phyloP scores from a whole-genome alignment of 257 asterid species.

The Solanum rostratum region DNA sequence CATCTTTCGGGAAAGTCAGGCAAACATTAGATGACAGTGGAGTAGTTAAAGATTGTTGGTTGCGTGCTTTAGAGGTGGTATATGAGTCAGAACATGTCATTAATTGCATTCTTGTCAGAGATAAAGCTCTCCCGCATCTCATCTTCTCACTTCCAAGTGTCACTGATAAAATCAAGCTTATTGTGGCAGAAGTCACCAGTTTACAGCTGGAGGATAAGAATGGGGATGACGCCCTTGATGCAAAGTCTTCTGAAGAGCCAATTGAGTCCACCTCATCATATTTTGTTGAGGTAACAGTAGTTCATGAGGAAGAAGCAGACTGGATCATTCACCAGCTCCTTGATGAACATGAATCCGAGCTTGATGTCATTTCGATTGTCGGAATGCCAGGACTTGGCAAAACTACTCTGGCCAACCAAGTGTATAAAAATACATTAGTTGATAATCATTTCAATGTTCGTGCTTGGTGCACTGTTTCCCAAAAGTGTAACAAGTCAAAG shows the following conservation, averaged over 20 bases:
- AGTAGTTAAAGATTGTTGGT: no score
- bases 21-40: no score
- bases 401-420: background rate
- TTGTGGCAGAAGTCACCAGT: background rate
- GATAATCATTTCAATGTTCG: background rate
- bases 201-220: background rate
- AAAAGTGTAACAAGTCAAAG: no score
- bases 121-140: background rate
- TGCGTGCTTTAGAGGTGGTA: background rate
- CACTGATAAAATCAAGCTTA: background rate
- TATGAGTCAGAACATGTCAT: background rate
- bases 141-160: background rate
- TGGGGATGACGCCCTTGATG: background rate
- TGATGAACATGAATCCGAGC: background rate
- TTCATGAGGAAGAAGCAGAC: background rate
- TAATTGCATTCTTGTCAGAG: background rate
- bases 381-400: background rate
- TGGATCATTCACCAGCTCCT: background rate
- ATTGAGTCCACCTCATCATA: background rate
- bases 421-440: background rate
- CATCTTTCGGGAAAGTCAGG: no score
- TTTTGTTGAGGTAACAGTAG: background rate
- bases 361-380: background rate
- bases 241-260: background rate
- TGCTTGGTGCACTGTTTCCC: background rate